Conservation (phyloP, 1,284 basidiomycete species). For the Gomphus sp. region DNA sequence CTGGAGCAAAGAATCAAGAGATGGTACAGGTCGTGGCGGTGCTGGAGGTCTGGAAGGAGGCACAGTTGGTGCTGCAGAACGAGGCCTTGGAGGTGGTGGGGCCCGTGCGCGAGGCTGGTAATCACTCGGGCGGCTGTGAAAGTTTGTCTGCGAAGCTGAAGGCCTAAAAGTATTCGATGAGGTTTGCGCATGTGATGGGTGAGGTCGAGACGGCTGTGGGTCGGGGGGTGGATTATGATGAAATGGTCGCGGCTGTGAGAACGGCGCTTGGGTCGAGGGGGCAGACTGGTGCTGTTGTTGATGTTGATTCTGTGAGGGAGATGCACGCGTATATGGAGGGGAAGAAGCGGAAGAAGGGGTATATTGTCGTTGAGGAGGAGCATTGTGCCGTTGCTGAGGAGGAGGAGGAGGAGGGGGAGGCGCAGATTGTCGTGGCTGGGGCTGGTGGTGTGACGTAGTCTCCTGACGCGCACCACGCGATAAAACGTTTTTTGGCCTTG, state of each 20-base stretch:
- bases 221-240: constrained; percentile 11
- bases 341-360: no score
- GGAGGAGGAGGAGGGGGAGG: constrained; percentile 9
- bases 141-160: constrained; percentile 8
- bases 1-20: constrained; percentile 55
- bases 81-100: constrained; percentile 23
- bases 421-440: constrained; percentile 6
- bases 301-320: constrained; percentile 10
- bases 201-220: constrained; percentile 16
- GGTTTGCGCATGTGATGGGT: constrained; percentile 7
- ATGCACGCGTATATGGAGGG: neutral
- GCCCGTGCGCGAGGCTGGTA: constrained; percentile 5
- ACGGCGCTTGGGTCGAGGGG: constrained; percentile 11
- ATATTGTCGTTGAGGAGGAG: no score
- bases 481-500: constrained; percentile 44
- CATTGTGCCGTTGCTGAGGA: no score
- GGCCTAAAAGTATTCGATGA: constrained; percentile 12
- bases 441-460: constrained; percentile 10
- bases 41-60: constrained; percentile 22
- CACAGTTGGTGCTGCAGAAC: constrained; percentile 29
- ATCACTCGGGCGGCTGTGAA: constrained; percentile 13
- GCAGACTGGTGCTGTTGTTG: constrained; percentile 1
- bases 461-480: constrained; percentile 22
- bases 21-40: constrained; percentile 28
- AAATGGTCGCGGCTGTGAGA: constrained; percentile 11